Evolutionary conservation across 805 yeast species (phyloP).

Genomic region (Saccharomycopsis selenospora): DNA sequence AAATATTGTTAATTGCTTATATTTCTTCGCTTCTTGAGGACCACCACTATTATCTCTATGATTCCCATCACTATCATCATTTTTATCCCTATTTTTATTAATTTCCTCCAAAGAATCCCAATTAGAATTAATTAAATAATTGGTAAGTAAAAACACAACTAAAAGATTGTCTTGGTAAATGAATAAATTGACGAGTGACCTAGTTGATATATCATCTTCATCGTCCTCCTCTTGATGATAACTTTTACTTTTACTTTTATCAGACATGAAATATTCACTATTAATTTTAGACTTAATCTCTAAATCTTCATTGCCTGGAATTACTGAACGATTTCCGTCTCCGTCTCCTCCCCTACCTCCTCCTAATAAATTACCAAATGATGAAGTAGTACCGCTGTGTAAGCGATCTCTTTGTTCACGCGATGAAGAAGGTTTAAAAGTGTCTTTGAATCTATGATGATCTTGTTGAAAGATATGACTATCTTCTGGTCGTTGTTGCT

Average conservation of each 20-base stretch:
- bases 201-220: not conserved
- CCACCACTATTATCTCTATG: not conserved
- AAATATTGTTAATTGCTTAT: not conserved
- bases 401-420: not conserved
- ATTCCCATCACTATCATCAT: not conserved
- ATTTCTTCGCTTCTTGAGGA: not conserved
- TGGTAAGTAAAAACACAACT: not conserved
- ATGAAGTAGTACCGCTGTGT: too few relatives aligned
- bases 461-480: not conserved
- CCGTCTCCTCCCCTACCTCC: too few relatives aligned
- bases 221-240: not conserved
- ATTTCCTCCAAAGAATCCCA: constrained; percentile 7
- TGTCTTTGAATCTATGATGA: not conserved
- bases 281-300: not conserved
- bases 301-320: too few relatives aligned
- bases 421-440: not conserved
- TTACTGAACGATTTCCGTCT: too few relatives aligned
- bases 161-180: constrained; percentile 2
- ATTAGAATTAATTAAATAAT: constrained; percentile 2
- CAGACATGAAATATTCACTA: not conserved
- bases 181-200: constrained; percentile 3
- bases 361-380: too few relatives aligned
- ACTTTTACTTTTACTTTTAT: not conserved
- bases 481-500: not conserved
- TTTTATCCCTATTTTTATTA: not conserved